These are phyloP conservation scores for Chionographis japonica DNA, from an alignment of 106 monocot species.

Conservation along the genomic window DNA sequence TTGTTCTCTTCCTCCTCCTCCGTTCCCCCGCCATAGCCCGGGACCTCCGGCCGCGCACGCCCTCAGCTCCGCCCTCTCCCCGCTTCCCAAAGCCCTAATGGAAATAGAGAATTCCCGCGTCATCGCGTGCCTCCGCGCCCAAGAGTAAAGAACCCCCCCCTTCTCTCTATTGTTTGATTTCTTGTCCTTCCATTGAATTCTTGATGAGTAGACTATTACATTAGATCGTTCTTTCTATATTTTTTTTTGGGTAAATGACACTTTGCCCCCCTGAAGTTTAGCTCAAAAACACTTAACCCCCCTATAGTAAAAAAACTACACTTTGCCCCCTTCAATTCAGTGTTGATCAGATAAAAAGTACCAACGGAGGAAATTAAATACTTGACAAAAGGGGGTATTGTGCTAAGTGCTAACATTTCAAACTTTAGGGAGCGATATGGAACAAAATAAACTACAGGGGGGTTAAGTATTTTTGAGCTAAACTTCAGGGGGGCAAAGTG, in stretches of 20 bases:
- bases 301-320: too few species aligned
- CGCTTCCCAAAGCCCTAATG: slow-evolving; percentile 19
- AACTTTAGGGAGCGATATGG: too few species aligned
- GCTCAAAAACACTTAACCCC: too few species aligned
- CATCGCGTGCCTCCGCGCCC: slow-evolving; percentile 84
- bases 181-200: not conserved
- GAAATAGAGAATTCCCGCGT: slow-evolving; percentile 51
- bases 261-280: too few species aligned
- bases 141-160: slow-evolving; percentile 25
- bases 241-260: not conserved
- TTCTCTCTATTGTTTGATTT: not conserved
- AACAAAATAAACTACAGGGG: too few species aligned
- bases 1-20: not conserved
- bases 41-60: not conserved
- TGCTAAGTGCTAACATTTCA: too few species aligned
- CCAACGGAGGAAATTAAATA: too few species aligned
- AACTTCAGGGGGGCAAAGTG: too few species aligned
- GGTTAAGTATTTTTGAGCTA: too few species aligned
- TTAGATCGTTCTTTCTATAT: not conserved
- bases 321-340: too few species aligned
- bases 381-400: too few species aligned
- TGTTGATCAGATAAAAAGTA: too few species aligned
- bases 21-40: not conserved
- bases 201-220: not conserved
- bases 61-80: not conserved